Evolutionary conservation across 768 basidiomycete species (phyloP).

Genomic region (Lentinula aciculospora): DNA sequence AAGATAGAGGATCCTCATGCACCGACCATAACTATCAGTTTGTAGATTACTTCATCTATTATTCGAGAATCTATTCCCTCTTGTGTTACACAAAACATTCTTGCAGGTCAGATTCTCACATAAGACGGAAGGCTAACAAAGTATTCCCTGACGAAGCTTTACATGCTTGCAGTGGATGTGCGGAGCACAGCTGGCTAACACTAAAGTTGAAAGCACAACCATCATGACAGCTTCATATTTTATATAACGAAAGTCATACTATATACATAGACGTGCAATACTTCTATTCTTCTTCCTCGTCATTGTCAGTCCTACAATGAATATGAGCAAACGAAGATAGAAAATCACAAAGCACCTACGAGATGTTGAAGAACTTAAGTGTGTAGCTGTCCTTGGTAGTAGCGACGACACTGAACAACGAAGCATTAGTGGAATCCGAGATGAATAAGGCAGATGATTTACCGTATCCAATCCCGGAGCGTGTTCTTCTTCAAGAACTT

Average conservation of each 20-base stretch:
- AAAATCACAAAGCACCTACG: conserved; percentile 39
- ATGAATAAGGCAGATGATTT: conserved; percentile 12
- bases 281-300: conserved; percentile 28
- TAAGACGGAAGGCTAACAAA: no score
- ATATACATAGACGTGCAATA: neutral
- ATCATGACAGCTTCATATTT: neutral
- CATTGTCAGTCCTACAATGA: conserved; percentile 24
- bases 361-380: conserved; percentile 92
- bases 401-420: conserved; percentile 69
- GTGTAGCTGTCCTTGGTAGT: conserved; percentile 91
- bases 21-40: neutral
- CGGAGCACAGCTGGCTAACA: no score
- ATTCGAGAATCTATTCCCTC: neutral
- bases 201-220: no score
- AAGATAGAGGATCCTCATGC: conserved; percentile 29
- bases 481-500: conserved; percentile 98
- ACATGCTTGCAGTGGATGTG: no score
- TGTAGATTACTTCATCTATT: neutral
- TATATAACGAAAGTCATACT: neutral
- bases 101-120: no score
- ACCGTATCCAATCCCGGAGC: conserved; percentile 96
- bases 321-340: neutral
- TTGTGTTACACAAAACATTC: neutral
- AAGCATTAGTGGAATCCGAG: conserved; percentile 8
- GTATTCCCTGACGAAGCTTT: no score